phyloP scores from a whole-genome alignment of 208 protist species.

The Leishmania tarentolae region DNA sequence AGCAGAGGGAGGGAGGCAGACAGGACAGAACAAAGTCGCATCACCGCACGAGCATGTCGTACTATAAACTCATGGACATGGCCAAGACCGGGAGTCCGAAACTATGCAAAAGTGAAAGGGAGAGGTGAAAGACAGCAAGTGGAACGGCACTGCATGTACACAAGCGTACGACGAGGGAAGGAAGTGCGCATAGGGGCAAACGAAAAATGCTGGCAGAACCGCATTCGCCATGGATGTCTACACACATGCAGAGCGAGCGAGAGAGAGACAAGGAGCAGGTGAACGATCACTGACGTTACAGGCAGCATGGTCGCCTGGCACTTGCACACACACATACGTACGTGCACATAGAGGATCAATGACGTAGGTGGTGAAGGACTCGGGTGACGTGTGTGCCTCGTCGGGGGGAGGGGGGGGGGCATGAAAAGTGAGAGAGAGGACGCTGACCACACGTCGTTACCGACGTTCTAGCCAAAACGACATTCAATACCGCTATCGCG shows the following conservation, averaged over 20 bases:
- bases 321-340: neutral
- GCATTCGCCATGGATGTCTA: neutral
- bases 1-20: neutral
- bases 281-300: neutral
- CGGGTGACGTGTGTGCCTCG: neutral
- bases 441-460: neutral
- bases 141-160: neutral
- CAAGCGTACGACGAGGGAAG: neutral
- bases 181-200: neutral
- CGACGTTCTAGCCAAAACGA: neutral
- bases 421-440: neutral
- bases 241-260: neutral
- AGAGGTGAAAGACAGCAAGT: neutral
- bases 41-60: neutral
- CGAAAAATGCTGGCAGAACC: neutral
- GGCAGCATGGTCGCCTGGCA: neutral
- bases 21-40: neutral
- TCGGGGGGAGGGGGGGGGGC: neutral
- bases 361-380: neutral
- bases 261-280: neutral
- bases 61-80: neutral
- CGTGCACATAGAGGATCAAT: neutral
- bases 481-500: neutral
- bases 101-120: neutral
- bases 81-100: neutral